Base-by-base conservation (phyloP, 1,284 basidiomycete genomes). In the Xerocomus nothofagi region DNA sequence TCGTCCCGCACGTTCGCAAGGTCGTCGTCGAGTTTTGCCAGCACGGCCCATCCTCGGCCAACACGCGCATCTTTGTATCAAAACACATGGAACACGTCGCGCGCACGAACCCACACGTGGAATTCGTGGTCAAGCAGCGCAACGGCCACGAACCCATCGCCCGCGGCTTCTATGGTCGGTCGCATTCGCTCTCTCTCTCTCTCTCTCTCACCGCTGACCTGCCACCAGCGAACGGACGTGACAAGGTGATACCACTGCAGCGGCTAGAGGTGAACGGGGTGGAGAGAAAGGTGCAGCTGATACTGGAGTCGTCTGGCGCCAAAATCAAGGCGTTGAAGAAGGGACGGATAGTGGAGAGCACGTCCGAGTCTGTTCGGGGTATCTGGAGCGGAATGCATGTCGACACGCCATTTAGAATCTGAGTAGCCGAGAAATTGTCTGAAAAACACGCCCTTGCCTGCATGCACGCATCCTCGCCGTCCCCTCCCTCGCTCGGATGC, bases 1-100 rank as follows among this genome's bases (percentile, higher is more conserved):
- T 86, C 66, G 71, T 91, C 15, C 86, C 89, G 3, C 82, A 83
- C 57, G 73, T 86, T n/a, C 73, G 88, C 44, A 91, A 91, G 66
- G 73, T 93, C 54, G 88, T 93, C 50, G 82, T 93, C 65, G 88
- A 91, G 69, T 93, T 80, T 69, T 91, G 90, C 69, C 84, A 92
- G 62, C 80, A 78, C 52, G 89, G 85, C 80, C 81, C 86, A 0
- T 86, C 88, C 7, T 91, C 88, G 1, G 68, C 76, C 30, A 82
- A 83, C 61, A 76, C 87, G 5, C 82, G 91, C 57, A 77, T 74
- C 12, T 93, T 80, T 66, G 70, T 93, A 58, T 69, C 75, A 61
- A 82, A 79, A 51, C 73, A 84, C 54, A 71, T 88, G 49, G 77
- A 84, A 62, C 57, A 72, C 17, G 70, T 91, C 49, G 89, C 89